Evolutionary conservation across 768 basidiomycete genomes (phyloP), one percentile per base, ranked within the genome.

Genomic region (Naematelia encephala): DNA sequence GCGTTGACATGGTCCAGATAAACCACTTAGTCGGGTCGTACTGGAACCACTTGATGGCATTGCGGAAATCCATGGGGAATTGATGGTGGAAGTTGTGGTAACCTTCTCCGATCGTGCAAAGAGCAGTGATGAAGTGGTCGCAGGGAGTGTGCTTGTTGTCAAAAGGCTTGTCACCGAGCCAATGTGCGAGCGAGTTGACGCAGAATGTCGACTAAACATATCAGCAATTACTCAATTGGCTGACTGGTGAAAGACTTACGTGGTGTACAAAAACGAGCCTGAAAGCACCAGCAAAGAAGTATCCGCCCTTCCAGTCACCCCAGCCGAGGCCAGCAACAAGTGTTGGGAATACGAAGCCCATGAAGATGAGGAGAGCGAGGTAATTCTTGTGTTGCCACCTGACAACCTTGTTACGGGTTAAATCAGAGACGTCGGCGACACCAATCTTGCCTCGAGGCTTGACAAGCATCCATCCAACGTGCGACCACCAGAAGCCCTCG

Each of bases 51-150:
- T 82, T 90, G 82, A 94, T 91, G 57, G 92, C 92, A 72, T 94
- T 94, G 23, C 92, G 84, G 81, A 92, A 97, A 78, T 97, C 92
- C 89, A 91, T 91, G 5, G 92, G 92, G 84, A 94, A 94, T 65
- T 91, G 88, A 72, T 97, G 92, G 80, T 97, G 92, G 84, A 94
- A 94, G 79, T 97, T 97, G 82, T 97, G 92, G 81, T 97, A 97
- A 14, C 92, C 92, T 78, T 97, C 92, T 54, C 92, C 92, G 70
- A 93, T 86, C 34, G 92, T 96, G 61, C 85, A 87, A 27, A 96
- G 80, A 2, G 92, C 92, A 27, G 91, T 93, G 74, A 93, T 74
- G 60, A 91, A 75, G 78, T 93, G 91, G 78, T 94, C 91, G 53
- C 87, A 83, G 16, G 92, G 91, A 8, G 90, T 88, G 78, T 92